Percentiles rank a stretch among this genome's conserved stretches.
These are phyloP conservation scores for Madurella fahalii DNA, from an alignment of 2,329 filamentous ascomycete genomes.

Conservation along the genomic window DNA sequence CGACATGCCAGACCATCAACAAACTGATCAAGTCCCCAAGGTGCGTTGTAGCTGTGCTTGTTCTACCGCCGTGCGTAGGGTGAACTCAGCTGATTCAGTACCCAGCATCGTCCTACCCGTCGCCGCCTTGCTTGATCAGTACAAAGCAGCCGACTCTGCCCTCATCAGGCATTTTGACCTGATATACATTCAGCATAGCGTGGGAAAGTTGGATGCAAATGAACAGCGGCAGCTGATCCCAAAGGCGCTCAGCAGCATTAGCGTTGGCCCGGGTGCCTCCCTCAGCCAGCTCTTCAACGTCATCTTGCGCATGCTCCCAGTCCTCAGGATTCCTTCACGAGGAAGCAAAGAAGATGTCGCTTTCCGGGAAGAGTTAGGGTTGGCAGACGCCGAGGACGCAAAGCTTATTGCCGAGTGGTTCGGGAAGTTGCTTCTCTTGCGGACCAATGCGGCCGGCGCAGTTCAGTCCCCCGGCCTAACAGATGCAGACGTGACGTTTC, in stretches of 20 bases:
- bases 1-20: constrained; percentile 47
- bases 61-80: not conserved
- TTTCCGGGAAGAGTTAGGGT: constrained; percentile 61
- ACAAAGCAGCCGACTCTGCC: constrained; percentile 70
- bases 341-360: constrained; percentile 73
- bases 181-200: constrained; percentile 81
- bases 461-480: constrained; percentile 53
- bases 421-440: constrained; percentile 66
- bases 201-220: constrained; percentile 45
- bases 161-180: constrained; percentile 86
- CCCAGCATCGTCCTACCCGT: constrained; percentile 73
- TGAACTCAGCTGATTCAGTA: constrained; percentile 5
- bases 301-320: constrained; percentile 69
- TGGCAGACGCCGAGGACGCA: constrained; percentile 66
- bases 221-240: constrained; percentile 73
- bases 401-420: constrained; percentile 71
- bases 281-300: constrained; percentile 72
- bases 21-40: constrained; percentile 50
- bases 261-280: constrained; percentile 46
- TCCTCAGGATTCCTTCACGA: constrained; percentile 67
- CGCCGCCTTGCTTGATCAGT: constrained; percentile 78
- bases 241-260: constrained; percentile 62
- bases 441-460: constrained; percentile 27
- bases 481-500: constrained; percentile 62
- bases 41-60: constrained; percentile 34